Evolutionary conservation across 306 rosid species (phyloP).

Genomic region (apple (Malus domestica)): ASM211411v1 NC_041805.1:26586001-26586500

Average conservation of each 20-base stretch:
- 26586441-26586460: conserved; percentile 51
- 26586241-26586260: background rate
- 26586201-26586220: background rate
- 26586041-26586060: too few species aligned
- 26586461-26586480: conserved; percentile 76
- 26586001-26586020: background rate
- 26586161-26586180: background rate
- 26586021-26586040: background rate
- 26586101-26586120: too few species aligned
- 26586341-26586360: conserved; percentile 33
- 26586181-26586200: background rate
- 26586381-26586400: conserved; percentile 68
- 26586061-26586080: background rate
- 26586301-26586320: background rate
- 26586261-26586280: conserved; percentile 5
- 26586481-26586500: conserved; percentile 56
- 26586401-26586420: conserved; percentile 56
- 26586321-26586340: background rate
- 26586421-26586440: conserved; percentile 64
- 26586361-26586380: conserved; percentile 61
- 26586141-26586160: conserved; percentile 2
- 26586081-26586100: too few species aligned
- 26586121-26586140: too few species aligned
- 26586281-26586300: background rate
- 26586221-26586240: background rate